phyloP scores from a whole-genome alignment of 176 grass and related monocot genomes.

The Chloris gayana region DNA sequence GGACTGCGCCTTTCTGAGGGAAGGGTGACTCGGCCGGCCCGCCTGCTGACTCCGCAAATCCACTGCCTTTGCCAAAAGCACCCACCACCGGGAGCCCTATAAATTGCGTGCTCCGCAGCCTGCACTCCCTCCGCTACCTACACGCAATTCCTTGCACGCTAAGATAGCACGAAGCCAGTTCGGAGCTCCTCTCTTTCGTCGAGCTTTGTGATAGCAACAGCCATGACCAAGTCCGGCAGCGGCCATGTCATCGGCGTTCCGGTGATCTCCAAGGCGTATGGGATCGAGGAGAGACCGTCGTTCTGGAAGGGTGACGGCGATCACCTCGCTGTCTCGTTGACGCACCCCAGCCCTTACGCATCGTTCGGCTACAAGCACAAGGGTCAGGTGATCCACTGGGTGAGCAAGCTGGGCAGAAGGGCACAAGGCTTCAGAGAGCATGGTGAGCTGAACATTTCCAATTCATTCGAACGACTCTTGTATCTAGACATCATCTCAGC shows the following conservation, averaged over 20 bases:
- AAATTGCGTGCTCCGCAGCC: conserved; percentile 29
- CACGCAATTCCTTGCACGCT: conserved; percentile 43
- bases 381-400: conserved; percentile 63
- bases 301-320: conserved; percentile 38
- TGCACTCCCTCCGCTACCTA: conserved; percentile 45
- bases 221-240: conserved; percentile 43
- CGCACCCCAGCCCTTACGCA: conserved; percentile 50
- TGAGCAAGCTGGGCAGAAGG: conserved; percentile 52
- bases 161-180: neutral
- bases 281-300: conserved; percentile 51
- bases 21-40: conserved; percentile 52
- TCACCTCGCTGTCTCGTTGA: conserved; percentile 46
- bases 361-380: conserved; percentile 58
- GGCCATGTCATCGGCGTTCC: conserved; percentile 62
- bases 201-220: too few relatives aligned
- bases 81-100: conserved; percentile 33
- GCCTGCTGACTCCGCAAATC: conserved; percentile 53
- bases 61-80: conserved; percentile 44
- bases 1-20: conserved; percentile 49
- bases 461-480: neutral
- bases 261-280: conserved; percentile 52
- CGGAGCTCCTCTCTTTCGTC: neutral
- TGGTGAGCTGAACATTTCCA: conserved; percentile 29
- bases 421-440: conserved; percentile 65
- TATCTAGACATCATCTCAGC: neutral